Base-by-base conservation (phyloP, 495 filamentous ascomycete genomes). In the Neurospora sp. region DNA sequence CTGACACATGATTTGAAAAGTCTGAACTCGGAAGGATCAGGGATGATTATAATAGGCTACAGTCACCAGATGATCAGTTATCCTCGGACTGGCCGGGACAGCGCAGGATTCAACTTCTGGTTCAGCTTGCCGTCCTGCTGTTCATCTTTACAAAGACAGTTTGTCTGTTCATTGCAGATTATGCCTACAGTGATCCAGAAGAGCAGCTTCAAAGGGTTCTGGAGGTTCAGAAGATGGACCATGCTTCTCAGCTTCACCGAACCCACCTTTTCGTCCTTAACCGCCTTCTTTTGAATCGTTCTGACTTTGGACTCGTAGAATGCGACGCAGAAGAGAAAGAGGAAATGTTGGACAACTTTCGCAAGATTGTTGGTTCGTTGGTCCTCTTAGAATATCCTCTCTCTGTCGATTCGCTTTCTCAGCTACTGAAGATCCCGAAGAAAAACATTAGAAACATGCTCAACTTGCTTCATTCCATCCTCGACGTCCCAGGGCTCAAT, bases 61-160 rank as follows among this genome's bases (percentile, higher is more conserved):
- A 69, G 37, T 38, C 42, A 9, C 3, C 39, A 39, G 24, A 71
- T 15, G n/a, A 17, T 13, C 59, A 70, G 43, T 73, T 82, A 15
- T 39, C 71, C 36, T 48, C 42, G 31, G 71, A 72, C 73, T 89
- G 85, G 87, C 87, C 86, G 1, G 79, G 82, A 4, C 37, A 78
- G 36, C 9, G 76, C 15, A 45, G 17, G 10, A 77, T 85, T 66
- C 6, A 76, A 28, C 39, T 28, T n/a, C 77, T 88, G 0, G 80
- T 79, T 8, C 36, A 81, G 31, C 81, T 78, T 70, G 80, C 85
- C n/a, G 77, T 77, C 43, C 82, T 82, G 36, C 72, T 86, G 3
- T 86, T 86, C 75, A 86, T 86, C 45, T 85, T 78, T 73, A 81
- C 82, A 11, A 78, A 83, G 13, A 86, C 83, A 17, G 79, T 78